Conservation (phyloP, 192 early-diverging fungal species). For the Mortierella antarctica region DNA sequence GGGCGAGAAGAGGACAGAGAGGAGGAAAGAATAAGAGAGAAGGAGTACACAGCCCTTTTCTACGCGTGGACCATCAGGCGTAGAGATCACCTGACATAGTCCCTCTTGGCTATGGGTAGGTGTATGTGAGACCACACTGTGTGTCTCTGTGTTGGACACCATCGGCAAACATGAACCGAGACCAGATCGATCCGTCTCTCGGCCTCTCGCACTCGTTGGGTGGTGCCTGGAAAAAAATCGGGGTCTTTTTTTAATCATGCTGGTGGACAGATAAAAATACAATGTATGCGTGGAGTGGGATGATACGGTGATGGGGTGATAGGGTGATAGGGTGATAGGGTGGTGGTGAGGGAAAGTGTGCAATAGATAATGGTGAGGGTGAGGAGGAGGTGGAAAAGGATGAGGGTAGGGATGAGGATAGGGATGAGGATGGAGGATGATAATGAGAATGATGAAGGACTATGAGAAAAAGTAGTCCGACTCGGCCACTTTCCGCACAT, state of each 20-base stretch:
- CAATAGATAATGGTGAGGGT: background rate
- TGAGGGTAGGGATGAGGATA: constrained; percentile 7
- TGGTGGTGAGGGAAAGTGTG: background rate
- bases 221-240: no score
- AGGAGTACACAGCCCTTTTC: background rate
- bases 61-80: no score
- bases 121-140: no score
- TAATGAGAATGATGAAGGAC: constrained; percentile 4
- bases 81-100: no score
- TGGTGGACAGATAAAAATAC: no score
- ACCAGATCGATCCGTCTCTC: no score
- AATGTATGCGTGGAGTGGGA: no score
- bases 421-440: background rate
- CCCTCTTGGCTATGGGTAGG: no score
- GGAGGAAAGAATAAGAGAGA: constrained; percentile 3
- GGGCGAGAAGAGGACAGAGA: background rate
- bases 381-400: background rate
- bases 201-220: no score
- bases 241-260: no score
- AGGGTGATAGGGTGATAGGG: background rate
- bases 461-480: constrained; percentile 96
- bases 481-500: constrained; percentile 81
- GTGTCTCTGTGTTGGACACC: no score
- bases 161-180: no score
- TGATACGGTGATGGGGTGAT: background rate